These are phyloP conservation scores for Mallotus japonicus DNA, from an alignment of 441 rosid genomes.

Conservation along the genomic window DNA sequence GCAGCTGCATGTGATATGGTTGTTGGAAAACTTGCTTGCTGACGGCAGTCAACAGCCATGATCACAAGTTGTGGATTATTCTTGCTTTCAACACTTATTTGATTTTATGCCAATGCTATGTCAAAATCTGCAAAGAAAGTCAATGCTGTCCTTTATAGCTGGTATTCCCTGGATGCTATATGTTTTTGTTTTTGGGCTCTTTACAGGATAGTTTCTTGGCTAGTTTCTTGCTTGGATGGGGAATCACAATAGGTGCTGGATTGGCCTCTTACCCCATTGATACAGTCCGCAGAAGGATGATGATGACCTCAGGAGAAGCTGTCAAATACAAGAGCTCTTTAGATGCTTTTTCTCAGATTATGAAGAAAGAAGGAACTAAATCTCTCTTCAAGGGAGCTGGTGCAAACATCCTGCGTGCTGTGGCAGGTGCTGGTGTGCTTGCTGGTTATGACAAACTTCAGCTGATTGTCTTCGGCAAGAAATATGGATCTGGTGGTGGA, in stretches of 20 bases:
- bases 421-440: conserved; percentile 95
- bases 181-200: not conserved
- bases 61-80: not conserved
- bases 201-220: conserved; percentile 87
- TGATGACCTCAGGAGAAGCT: conserved; percentile 99
- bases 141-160: too few species aligned
- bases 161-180: too few species aligned
- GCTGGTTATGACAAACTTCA: conserved; percentile 94
- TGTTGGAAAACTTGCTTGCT: not conserved
- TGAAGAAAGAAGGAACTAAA: conserved; percentile 74
- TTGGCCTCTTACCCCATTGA: conserved; percentile 88
- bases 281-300: conserved; percentile 93
- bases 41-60: not conserved
- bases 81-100: not conserved
- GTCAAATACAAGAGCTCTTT: conserved; percentile 84
- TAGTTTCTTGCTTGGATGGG: conserved; percentile 91
- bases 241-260: conserved; percentile 86
- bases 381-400: conserved; percentile 97
- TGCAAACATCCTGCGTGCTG: conserved; percentile 88
- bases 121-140: not conserved
- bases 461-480: conserved; percentile 75
- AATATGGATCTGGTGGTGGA: conserved; percentile 78
- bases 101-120: not conserved
- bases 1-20: not conserved
- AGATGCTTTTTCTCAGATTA: conserved; percentile 67